Evolutionary conservation across 2,329 filamentous ascomycete genomes (phyloP), one percentile per base, ranked within the genome.

Genomic region (Fusarium goolgardi): DNA sequence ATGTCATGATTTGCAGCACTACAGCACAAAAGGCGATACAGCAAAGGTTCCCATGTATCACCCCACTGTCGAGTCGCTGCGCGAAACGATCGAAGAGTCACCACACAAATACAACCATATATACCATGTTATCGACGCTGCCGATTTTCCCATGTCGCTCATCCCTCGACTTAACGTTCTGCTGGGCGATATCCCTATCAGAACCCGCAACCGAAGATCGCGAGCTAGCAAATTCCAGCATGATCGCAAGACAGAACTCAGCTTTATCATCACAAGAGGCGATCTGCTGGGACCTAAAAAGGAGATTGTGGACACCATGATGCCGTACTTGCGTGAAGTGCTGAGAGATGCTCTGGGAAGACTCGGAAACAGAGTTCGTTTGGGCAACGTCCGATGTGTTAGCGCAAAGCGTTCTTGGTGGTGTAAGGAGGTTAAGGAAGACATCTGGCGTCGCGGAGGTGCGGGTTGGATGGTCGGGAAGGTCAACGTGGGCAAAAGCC

Each of bases 401-500:
- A 97, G 94, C 74, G 89, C 95, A 12, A 91, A 91, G 75, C 85
- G 92, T 60, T 86, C 87, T 12, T 99, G 96, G 96, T 97, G 95
- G 93, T 97, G 94, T 0, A 91, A 87, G 69, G 84, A 91, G 50
- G 81, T 99, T 56, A 97, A 93, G 77, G 90, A 97, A 71, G 90
- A 94, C 47, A 94, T 99, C 46, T 94, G 89, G 85, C 81, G 89
- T 43, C 87, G 92, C 49, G 94, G 93, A 6, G 95, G 95, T 6
- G 96, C 90, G 18, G 90, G 92, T 18, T 99, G 96, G 95, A 90
- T 99, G 84, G 91, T 99, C 4, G 96, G 96, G n/a, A 98, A 97
- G 78, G 93, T 94, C 66, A 99, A 99, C 75, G 96, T 98, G 4
- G 96, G 96, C 25, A 99, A 99, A 80, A 98, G 95, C 72, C 91